Conservation (phyloP, 2,329 filamentous ascomycete species). For the Scedosporium apiospermum region DNA sequence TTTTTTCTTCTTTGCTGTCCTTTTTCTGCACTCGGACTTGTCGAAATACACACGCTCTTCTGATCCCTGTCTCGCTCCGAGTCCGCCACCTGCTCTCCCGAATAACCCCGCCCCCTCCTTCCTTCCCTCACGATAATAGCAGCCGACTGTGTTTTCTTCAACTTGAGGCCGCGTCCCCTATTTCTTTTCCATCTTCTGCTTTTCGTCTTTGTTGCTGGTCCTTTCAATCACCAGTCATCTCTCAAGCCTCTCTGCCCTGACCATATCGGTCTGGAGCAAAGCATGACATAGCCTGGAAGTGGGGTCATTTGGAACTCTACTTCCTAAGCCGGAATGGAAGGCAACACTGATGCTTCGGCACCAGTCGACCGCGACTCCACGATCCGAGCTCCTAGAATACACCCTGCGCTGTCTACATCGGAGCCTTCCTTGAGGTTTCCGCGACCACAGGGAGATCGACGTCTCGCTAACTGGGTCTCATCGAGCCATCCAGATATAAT, state of each 20-base stretch:
- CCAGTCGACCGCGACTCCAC: conserved; percentile 6
- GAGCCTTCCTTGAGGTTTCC: conserved; percentile 47
- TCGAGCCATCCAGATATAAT: conserved; percentile 49
- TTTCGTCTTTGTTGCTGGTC: background rate
- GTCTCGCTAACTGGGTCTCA: conserved; percentile 50
- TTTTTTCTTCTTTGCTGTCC: background rate
- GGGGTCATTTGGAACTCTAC: background rate
- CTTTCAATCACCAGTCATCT: background rate
- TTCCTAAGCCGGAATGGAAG: conserved; percentile 2
- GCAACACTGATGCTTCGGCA: conserved; percentile 2
- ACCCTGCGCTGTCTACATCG: conserved; percentile 24
- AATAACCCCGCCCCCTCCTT: conserved; percentile 1
- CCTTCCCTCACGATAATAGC: background rate
- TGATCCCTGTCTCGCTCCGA: background rate
- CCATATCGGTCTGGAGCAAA: conserved; percentile 1
- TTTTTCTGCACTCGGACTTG: background rate
- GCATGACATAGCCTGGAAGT: conserved; percentile 1
- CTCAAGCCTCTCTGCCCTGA: background rate
- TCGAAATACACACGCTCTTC: background rate
- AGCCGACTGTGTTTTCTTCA: background rate
- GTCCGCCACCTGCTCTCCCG: background rate
- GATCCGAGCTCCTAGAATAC: conserved; percentile 2
- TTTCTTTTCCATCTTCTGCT: background rate
- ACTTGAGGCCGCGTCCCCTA: background rate
- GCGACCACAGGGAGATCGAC: conserved; percentile 42